Evolutionary conservation across 768 basidiomycete genomes (phyloP).

Genomic region (Leccinum incarnatum): DNA sequence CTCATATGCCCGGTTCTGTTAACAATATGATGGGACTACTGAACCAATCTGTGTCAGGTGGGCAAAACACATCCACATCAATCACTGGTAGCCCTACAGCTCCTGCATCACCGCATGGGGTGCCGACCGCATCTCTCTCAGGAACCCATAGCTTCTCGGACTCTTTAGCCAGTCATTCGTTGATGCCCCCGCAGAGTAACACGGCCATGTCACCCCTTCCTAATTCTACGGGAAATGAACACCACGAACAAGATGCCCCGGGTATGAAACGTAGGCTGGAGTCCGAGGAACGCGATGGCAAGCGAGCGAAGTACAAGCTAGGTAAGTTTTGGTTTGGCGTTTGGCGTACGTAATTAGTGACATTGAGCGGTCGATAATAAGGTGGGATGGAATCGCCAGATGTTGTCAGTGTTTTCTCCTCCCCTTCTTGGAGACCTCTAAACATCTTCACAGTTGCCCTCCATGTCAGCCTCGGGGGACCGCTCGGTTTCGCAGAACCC

Average conservation of each 20-base stretch:
- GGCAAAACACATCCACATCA: slow-evolving; percentile 17
- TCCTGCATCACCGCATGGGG: slow-evolving; percentile 23
- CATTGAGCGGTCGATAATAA: slow-evolving; percentile 23
- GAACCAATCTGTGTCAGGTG: slow-evolving; percentile 25
- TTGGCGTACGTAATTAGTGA: slow-evolving; percentile 25
- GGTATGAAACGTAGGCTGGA: slow-evolving; percentile 73
- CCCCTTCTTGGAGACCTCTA: slow-evolving; percentile 11
- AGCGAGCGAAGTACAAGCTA: slow-evolving; percentile 70
- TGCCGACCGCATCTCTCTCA: slow-evolving; percentile 20
- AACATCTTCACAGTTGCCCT: slow-evolving; percentile 15
- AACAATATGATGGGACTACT: slow-evolving; percentile 25
- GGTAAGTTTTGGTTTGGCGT: slow-evolving; percentile 45
- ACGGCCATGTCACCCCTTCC: slow-evolving; percentile 12
- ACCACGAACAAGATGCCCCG: slow-evolving; percentile 58
- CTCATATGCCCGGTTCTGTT: slow-evolving; percentile 20
- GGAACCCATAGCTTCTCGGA: slow-evolving; percentile 28
- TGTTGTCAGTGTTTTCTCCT: slow-evolving; percentile 37
- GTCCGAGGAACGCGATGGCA: slow-evolving; percentile 60
- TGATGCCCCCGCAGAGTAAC: slow-evolving; percentile 12
- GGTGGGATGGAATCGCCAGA: slow-evolving; percentile 48
- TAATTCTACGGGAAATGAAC: slow-evolving; percentile 17
- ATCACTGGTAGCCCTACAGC: slow-evolving; percentile 26
- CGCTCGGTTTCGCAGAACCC: slow-evolving; percentile 16
- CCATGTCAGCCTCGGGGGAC: slow-evolving; percentile 21
- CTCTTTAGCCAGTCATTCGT: slow-evolving; percentile 21